Evolutionary conservation across 805 yeast species (phyloP).

Genomic region (Brettanomyces anomalus): DNA sequence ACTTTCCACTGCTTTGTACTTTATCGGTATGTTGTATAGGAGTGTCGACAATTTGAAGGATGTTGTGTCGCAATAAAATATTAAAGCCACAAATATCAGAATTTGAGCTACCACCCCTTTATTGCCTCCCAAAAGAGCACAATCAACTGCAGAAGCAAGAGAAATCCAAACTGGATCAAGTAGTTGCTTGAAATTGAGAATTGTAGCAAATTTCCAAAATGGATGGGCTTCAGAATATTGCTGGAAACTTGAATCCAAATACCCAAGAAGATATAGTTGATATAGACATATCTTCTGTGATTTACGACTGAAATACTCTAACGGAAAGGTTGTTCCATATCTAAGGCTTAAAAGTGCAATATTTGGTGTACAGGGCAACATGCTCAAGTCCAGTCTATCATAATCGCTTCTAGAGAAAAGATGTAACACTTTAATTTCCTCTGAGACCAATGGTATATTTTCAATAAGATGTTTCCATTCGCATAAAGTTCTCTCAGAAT

Average conservation of each 20-base stretch:
- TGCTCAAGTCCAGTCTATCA: background rate
- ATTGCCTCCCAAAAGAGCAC: slow-evolving; percentile 3
- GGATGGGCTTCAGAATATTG: background rate
- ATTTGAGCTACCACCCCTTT: slow-evolving; percentile 5
- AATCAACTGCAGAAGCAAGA: slow-evolving; percentile 7
- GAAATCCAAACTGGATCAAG: slow-evolving; percentile 12
- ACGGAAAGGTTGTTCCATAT: background rate
- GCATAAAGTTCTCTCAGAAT: no score
- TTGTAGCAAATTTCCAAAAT: background rate
- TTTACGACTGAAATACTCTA: background rate
- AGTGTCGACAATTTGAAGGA: slow-evolving; percentile 12
- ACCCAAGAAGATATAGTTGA: background rate
- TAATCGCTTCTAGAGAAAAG: background rate
- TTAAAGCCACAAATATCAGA: slow-evolving; percentile 6
- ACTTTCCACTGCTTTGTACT: slow-evolving; percentile 8
- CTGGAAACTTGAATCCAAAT: background rate
- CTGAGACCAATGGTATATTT: background rate
- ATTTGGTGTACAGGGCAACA: background rate
- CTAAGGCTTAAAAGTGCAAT: background rate
- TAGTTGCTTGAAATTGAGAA: background rate
- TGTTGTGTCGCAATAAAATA: slow-evolving; percentile 5
- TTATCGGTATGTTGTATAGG: slow-evolving; percentile 6
- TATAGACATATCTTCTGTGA: background rate
- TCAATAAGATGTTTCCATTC: no score
- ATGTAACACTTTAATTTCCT: background rate